Base-by-base conservation (phyloP, 441 rosid genomes). In the Geranium incanum region DNA sequence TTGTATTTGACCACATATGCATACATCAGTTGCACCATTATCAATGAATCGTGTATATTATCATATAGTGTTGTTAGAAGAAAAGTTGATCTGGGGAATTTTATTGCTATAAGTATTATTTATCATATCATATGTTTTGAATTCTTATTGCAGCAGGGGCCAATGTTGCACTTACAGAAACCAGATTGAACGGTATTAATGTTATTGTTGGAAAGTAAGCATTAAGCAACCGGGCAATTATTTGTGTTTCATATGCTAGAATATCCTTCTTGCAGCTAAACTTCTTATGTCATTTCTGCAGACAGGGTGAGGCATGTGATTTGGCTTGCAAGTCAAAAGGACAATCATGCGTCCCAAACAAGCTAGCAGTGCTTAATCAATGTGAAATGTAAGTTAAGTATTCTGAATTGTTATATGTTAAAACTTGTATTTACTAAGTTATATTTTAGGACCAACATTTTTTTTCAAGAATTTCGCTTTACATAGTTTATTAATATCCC, bases 231-330 rank as follows among this genome's bases (percentile, higher is more conserved):
- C 38, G 39, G 70, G 13, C 15, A 12, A 55, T 76, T 66, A n/a
- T 71, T 55, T 70, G 59, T 33, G 23, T 78, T 76, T 62, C 68
- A 65, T 62, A 1, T 36, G 68, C 68, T 75, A 1, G 55, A 13
- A 1, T 18, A 68, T 21, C 68, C 45, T 67, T 68, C 68, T 6
- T 63, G 48, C 28, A 39, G 69, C 16, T 11, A 69, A 70, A 76
- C 77, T 11, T 75, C 37, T 45, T 64, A 52, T 83, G 67, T 41
- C 76, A 19, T 74, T 67, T 60, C 71, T 73, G 38, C 67, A 90
- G 99, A 84, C 95, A 87, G 78, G 97, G 97, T 5, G 94, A 89
- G 82, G 88, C 98, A 64, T 94, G 97, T 70, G 96, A 91, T 79
- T 81, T 84, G 39, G 91, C 81, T 64, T 94, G 98, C 91, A 87